Conservation (phyloP, 805 yeast species). For the Gaillardinia entomophila region DNA sequence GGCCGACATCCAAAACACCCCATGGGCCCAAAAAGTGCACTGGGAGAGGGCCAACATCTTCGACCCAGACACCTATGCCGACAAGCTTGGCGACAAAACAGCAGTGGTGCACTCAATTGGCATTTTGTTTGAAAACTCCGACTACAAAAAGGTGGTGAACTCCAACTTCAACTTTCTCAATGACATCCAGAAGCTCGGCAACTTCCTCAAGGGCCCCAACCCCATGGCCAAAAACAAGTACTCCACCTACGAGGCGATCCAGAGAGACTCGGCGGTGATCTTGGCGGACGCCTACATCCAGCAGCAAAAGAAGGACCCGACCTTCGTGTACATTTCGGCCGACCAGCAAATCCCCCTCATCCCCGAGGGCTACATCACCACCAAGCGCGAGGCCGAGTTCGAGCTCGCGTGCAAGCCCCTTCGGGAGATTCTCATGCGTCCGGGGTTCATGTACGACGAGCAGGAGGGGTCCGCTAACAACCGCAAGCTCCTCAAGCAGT, state of each 20-base stretch:
- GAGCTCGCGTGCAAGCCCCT: slow-evolving; percentile 45
- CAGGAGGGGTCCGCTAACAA: slow-evolving; percentile 18
- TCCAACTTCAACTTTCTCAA: slow-evolving; percentile 31
- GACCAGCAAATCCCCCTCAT: slow-evolving; percentile 64
- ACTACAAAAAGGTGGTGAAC: slow-evolving; percentile 55
- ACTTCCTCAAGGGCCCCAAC: slow-evolving; percentile 45
- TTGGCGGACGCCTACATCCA: slow-evolving; percentile 52
- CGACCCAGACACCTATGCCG: slow-evolving; percentile 51
- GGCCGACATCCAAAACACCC: slow-evolving; percentile 20
- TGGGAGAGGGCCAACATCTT: slow-evolving; percentile 71
- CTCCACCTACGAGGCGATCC: slow-evolving; percentile 56
- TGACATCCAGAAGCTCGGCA: slow-evolving; percentile 24
- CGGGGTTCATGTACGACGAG: slow-evolving; percentile 78
- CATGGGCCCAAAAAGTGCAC: slow-evolving; percentile 54
- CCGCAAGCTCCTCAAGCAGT: slow-evolving; percentile 38
- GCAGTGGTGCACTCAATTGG: slow-evolving; percentile 86
- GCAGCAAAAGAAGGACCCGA: slow-evolving; percentile 16
- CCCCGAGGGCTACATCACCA: slow-evolving; percentile 64
- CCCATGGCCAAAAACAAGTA: slow-evolving; percentile 50
- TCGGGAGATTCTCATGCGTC: slow-evolving; percentile 64
- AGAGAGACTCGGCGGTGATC: slow-evolving; percentile 61
- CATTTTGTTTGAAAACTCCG: slow-evolving; percentile 58
- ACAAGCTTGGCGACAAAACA: slow-evolving; percentile 41
- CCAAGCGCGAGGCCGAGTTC: slow-evolving; percentile 74
- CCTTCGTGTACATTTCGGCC: slow-evolving; percentile 77